Percentiles rank a stretch among this genome's conserved stretches.
Evolutionary conservation across 768 basidiomycete genomes (phyloP).

Genomic region (Steccherinum ochraceum): DNA sequence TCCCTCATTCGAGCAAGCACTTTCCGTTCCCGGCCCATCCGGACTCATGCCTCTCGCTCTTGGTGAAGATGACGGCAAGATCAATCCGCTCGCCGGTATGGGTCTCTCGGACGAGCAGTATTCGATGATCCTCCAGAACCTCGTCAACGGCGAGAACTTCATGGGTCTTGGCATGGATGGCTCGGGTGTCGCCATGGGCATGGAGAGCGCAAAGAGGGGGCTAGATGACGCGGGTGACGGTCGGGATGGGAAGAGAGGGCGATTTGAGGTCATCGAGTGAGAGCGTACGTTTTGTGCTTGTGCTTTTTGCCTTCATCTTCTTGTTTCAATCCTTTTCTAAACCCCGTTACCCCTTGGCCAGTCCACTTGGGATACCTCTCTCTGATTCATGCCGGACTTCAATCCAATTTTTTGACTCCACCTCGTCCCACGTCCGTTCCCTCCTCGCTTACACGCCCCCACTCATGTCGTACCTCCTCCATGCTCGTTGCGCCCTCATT

Average conservation of each 20-base stretch:
- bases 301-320: too few relatives aligned
- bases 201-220: constrained; percentile 20
- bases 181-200: constrained; percentile 4
- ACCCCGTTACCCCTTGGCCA: too few relatives aligned
- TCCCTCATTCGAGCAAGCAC: constrained; percentile 45
- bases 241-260: constrained; percentile 31
- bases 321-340: too few relatives aligned
- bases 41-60: too few relatives aligned
- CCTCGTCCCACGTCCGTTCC: too few relatives aligned
- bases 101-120: constrained; percentile 90
- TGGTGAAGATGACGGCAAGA: constrained; percentile 40
- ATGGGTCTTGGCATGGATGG: constrained; percentile 25
- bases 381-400: too few relatives aligned
- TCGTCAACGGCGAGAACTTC: constrained; percentile 61
- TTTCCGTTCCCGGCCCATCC: constrained; percentile 41
- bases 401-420: too few relatives aligned
- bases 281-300: not conserved
- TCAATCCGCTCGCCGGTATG: constrained; percentile 84
- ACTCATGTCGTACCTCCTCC: too few relatives aligned
- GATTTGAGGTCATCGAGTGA: constrained; percentile 34
- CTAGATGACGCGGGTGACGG: constrained; percentile 26
- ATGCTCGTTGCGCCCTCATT: too few relatives aligned
- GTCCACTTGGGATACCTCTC: too few relatives aligned
- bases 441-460: too few relatives aligned
- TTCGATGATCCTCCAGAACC: constrained; percentile 64